A percentile compares a stretch with the other conserved stretches of the same genome.
Conservation (phyloP, 352 stramenopile genomes). For the Pythium insidiosum region DNA sequence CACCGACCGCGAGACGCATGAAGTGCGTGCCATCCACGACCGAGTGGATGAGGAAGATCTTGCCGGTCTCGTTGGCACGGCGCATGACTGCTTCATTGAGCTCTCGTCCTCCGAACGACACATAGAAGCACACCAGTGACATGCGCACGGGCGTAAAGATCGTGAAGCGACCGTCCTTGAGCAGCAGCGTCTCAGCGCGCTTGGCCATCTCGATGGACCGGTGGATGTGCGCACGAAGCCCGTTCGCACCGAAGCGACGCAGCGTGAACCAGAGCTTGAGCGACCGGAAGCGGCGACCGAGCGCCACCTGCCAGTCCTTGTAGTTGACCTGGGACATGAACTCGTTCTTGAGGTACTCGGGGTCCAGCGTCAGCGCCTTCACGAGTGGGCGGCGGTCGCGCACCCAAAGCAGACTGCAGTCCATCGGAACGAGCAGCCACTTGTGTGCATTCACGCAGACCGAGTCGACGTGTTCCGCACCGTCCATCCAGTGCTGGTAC, state of each 20-base stretch:
- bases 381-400: constrained; percentile 42
- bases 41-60: constrained; percentile 57
- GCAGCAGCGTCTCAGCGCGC: constrained; percentile 30
- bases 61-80: constrained; percentile 45
- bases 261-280: constrained; percentile 73
- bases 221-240: constrained; percentile 43
- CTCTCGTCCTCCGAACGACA: constrained; percentile 32
- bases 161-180: constrained; percentile 36
- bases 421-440: constrained; percentile 61
- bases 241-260: constrained; percentile 46
- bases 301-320: constrained; percentile 70
- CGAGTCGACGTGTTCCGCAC: constrained; percentile 50
- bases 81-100: constrained; percentile 41
- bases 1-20: constrained; percentile 40
- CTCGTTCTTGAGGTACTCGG: constrained; percentile 68
- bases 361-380: constrained; percentile 39
- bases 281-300: constrained; percentile 53
- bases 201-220: constrained; percentile 38
- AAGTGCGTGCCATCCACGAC: constrained; percentile 46
- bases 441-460: constrained; percentile 74
- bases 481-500: constrained; percentile 38
- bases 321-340: constrained; percentile 49
- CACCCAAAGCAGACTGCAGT: constrained; percentile 64
- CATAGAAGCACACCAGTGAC: constrained; percentile 55
- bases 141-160: constrained; percentile 40